Conservation (phyloP, 2,329 filamentous ascomycete genomes). For the Colletotrichum navitas region DNA sequence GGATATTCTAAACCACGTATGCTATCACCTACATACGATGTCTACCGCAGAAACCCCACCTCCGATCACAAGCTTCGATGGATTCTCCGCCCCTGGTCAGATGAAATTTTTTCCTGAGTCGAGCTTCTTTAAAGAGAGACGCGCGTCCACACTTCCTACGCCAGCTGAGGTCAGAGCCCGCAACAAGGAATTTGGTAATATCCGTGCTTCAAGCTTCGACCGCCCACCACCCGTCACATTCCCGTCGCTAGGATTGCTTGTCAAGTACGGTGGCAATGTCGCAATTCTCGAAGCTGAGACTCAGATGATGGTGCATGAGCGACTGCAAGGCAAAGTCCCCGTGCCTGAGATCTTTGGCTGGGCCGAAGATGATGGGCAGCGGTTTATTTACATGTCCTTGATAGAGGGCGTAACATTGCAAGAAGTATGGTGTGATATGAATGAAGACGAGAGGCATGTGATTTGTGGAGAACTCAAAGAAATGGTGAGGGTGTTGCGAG, state of each 20-base stretch:
- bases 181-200: neutral
- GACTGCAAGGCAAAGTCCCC: neutral
- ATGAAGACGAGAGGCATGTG: neutral
- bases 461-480: neutral
- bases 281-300: neutral
- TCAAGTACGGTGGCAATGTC: neutral
- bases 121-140: neutral
- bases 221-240: neutral
- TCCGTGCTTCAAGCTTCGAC: neutral
- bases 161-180: conserved; percentile 10
- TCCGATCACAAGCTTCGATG: neutral
- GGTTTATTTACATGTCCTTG: neutral
- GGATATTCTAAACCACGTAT: no score
- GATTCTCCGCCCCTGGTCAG: neutral
- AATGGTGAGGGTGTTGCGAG: neutral
- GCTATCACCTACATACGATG: neutral
- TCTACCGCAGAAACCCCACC: neutral
- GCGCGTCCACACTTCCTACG: neutral
- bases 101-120: neutral
- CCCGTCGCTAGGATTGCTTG: neutral
- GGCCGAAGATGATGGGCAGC: neutral
- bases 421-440: neutral
- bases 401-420: neutral
- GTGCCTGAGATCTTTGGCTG: conserved; percentile 4
- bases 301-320: neutral